phyloP scores from a whole-genome alignment of 352 stramenopile genomes.

The Phytophthora macrochlamydospora region DNA sequence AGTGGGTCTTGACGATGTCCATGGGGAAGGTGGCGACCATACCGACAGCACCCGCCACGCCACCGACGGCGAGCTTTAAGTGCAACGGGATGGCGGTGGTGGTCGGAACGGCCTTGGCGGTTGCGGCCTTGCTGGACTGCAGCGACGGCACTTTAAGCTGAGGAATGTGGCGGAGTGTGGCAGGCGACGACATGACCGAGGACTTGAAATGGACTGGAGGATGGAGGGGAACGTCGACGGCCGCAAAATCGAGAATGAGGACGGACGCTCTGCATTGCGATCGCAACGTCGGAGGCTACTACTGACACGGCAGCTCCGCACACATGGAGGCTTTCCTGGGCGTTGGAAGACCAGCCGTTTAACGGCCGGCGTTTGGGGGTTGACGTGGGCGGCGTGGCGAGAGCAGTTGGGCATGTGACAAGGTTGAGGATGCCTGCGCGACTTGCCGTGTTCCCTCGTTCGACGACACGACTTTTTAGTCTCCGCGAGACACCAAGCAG shows the following conservation, averaged over 20 bases:
- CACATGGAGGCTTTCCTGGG: not conserved
- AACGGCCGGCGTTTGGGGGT: not conserved
- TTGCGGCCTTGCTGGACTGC: slow-evolving; percentile 12
- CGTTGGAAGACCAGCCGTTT: slow-evolving; percentile 21
- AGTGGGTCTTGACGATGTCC: slow-evolving; percentile 93
- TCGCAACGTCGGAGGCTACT: slow-evolving; percentile 6
- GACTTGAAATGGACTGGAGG: slow-evolving; percentile 6
- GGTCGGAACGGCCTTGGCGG: slow-evolving; percentile 10
- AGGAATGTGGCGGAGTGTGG: slow-evolving; percentile 19
- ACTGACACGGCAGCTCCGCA: slow-evolving; percentile 9
- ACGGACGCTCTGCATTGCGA: not conserved
- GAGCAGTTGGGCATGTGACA: slow-evolving; percentile 4
- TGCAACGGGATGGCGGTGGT: slow-evolving; percentile 69
- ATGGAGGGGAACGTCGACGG: slow-evolving; percentile 11
- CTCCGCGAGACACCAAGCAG: not conserved
- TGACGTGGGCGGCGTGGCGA: slow-evolving; percentile 2
- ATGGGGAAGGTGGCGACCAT: slow-evolving; percentile 90
- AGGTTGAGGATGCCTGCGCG: not conserved
- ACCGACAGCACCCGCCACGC: slow-evolving; percentile 85
- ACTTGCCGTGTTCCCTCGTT: slow-evolving; percentile 2
- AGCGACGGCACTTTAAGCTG: slow-evolving; percentile 26
- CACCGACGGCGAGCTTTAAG: slow-evolving; percentile 85
- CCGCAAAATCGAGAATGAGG: slow-evolving; percentile 37
- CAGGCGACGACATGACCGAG: slow-evolving; percentile 20
- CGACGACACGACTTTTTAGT: not conserved